Base-by-base conservation (phyloP, 1,139 yeast species). In the Geotrichum fermentans region DNA sequence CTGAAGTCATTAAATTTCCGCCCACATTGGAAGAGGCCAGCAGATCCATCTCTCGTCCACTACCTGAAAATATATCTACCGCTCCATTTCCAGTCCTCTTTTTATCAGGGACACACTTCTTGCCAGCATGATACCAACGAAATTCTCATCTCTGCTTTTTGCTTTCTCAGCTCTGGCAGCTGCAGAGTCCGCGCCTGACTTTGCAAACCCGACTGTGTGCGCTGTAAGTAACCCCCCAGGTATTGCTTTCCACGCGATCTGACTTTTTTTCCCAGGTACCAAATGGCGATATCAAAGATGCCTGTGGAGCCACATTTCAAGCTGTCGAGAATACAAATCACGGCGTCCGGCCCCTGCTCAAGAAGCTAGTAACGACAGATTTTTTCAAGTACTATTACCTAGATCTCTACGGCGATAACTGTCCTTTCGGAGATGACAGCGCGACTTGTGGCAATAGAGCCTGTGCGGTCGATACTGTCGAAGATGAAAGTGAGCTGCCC, bases 391-490 rank as follows among this genome's bases (percentile, higher is more conserved):
- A 86, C 65, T 92, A 87, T 72, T 85, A 88, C 66, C 77, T 94
- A 53, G 87, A 94, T 63, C 73, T 94, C 44, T 92, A 82, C 63
- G 72, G 67, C 28, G 83, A 85, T 58, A 80, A 82, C 64, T 94
- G 99, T 66, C 90, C 95, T 35, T 86, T 94, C 84, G 79, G 81
- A 52, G 85, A 82, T 57, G 86, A 80, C 59, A 83, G 77, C 59
- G 85, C 82, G 21, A 81, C 89, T 64, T 94, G 99, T 66, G 90
- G 95, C 58, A 89, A 94, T 61, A 78, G 89, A 56, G 87, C 90
- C 47, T 94, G 99, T 69, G 96, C 97, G 1, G 95, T 94, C 29
- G 97, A 92, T 65, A 77, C 85, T 20, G 65, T 75, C 39, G 77
- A 77, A 52, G 78, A 78, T 60, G 77, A 66, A 47, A 10, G 64